These are phyloP conservation scores for Candida methanosorbosa DNA, from an alignment of 805 yeast genomes.

Conservation along the genomic window DNA sequence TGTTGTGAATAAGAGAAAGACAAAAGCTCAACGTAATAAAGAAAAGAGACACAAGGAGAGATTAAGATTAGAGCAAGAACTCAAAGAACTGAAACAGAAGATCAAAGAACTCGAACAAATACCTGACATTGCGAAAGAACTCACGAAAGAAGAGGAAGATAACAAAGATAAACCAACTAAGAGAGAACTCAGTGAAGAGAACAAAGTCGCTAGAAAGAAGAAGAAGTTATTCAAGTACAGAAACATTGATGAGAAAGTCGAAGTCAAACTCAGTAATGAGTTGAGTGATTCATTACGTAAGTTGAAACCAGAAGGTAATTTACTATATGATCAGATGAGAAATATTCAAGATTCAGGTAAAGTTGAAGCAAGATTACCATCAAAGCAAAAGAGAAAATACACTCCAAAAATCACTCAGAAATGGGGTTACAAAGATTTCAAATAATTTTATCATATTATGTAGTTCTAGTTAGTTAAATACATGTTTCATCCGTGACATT, in stretches of 20 bases:
- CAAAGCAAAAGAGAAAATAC: constrained; percentile 55
- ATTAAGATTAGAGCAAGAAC: constrained; percentile 41
- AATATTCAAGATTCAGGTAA: constrained; percentile 78
- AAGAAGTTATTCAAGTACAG: constrained; percentile 33
- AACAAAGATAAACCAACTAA: constrained; percentile 3
- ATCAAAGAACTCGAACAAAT: constrained; percentile 48
- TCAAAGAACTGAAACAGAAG: constrained; percentile 49
- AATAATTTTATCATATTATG: constrained; percentile 22
- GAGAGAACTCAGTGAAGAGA: constrained; percentile 10
- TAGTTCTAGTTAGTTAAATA: neutral
- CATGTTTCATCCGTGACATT: neutral
- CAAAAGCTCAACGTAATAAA: constrained; percentile 67
- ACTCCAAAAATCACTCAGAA: constrained; percentile 78
- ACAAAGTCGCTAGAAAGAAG: constrained; percentile 21
- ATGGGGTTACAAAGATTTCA: constrained; percentile 88
- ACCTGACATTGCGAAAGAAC: constrained; percentile 37
- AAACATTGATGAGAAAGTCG: constrained; percentile 35
- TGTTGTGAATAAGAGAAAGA: constrained; percentile 61
- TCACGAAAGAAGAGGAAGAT: constrained; percentile 23
- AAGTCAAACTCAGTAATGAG: constrained; percentile 85
- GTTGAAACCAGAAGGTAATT: constrained; percentile 84
- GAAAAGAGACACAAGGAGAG: constrained; percentile 56
- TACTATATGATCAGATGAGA: constrained; percentile 74
- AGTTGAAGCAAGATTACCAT: constrained; percentile 75
- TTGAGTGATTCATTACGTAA: constrained; percentile 76